Conservation (phyloP, 371 early-diverging fungal species). For the Coemansia sp. region DNA sequence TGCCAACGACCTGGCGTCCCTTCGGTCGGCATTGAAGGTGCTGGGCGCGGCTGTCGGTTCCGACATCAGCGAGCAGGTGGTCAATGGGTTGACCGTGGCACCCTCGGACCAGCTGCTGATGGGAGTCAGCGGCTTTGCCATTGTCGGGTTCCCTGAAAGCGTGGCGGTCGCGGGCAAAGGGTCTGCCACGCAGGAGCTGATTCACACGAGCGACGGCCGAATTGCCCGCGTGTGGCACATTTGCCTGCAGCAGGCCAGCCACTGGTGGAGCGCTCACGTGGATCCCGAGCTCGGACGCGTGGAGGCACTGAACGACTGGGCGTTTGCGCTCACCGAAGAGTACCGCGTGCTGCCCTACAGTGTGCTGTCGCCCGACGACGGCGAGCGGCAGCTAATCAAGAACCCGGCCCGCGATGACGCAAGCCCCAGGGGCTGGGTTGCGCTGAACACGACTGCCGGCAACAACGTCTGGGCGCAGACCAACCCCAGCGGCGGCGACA, state of each 20-base stretch:
- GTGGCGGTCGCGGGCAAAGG: conserved; percentile 1
- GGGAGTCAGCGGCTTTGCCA: neutral
- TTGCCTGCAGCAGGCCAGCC: conserved; percentile 48
- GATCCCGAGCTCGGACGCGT: conserved; percentile 48
- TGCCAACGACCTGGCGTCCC: conserved; percentile 4
- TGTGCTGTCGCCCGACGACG: conserved; percentile 67
- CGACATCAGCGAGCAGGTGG: neutral
- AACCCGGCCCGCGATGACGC: conserved; percentile 26
- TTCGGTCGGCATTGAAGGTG: conserved; percentile 1
- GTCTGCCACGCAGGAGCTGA: conserved; percentile 13
- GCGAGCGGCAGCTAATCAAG: conserved; percentile 55
- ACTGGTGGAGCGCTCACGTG: conserved; percentile 59
- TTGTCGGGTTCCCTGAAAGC: conserved; percentile 2
- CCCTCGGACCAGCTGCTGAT: neutral
- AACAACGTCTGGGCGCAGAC: conserved; percentile 83
- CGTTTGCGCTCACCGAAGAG: conserved; percentile 20
- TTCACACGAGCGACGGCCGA: neutral
- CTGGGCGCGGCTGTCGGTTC: conserved; percentile 7
- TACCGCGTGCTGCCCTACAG: conserved; percentile 46
- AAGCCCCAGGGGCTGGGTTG: conserved; percentile 55
- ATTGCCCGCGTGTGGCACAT: conserved; percentile 33
- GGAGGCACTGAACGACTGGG: conserved; percentile 57
- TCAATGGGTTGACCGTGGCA: neutral
- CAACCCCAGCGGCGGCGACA: conserved; percentile 56
- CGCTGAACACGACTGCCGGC: conserved; percentile 60